Evolutionary conservation across 75 land plant genomes (phyloP).

Genomic region (Cryptomeria japonica): DNA sequence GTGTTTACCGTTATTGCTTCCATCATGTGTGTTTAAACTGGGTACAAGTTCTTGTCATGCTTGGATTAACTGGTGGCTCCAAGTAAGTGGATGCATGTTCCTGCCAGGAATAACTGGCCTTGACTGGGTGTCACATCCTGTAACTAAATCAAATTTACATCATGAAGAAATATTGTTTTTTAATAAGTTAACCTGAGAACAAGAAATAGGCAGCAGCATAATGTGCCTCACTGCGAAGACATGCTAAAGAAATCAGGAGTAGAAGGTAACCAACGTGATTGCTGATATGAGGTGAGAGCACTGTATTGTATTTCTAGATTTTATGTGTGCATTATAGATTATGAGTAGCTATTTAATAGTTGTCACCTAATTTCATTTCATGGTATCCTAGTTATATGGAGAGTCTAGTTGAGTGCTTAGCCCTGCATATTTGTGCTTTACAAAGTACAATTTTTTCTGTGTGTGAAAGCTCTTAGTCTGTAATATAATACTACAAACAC

Average conservation of each 20-base stretch:
- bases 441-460: not conserved
- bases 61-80: no score
- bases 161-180: no score
- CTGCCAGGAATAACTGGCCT: no score
- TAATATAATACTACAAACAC: not conserved
- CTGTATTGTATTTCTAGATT: not conserved
- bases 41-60: no score
- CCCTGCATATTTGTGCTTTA: not conserved
- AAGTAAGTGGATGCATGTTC: no score
- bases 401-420: not conserved
- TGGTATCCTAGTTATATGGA: constrained; percentile 2
- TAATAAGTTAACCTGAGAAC: not conserved
- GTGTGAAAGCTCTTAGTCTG: not conserved
- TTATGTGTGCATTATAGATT: not conserved
- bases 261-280: not conserved
- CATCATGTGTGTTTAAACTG: no score
- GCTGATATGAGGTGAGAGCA: not conserved
- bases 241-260: not conserved
- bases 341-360: not conserved
- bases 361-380: not conserved
- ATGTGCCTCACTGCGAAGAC: not conserved
- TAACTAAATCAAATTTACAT: no score
- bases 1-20: no score
- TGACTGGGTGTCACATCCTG: no score
- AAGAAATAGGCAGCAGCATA: not conserved